Percentiles rank a stretch among this genome's conserved stretches.
Conservation (phyloP, 768 basidiomycete genomes). For the Grammothele lineata region DNA sequence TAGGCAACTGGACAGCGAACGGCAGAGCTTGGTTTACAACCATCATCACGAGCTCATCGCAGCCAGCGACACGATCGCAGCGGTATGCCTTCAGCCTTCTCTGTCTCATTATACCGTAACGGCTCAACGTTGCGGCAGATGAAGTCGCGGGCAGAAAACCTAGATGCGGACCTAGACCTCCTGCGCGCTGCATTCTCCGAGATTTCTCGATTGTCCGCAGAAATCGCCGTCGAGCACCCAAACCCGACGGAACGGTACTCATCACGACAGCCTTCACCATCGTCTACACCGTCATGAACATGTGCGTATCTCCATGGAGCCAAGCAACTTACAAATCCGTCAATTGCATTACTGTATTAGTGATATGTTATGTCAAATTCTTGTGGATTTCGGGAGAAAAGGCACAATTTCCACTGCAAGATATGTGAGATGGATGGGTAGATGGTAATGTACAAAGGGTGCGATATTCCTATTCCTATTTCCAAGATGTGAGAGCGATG, state of each 20-base stretch:
- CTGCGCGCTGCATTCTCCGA: conserved; percentile 81
- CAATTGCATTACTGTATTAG: too few species aligned
- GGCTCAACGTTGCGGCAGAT: conserved; percentile 58
- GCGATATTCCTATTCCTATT: too few species aligned
- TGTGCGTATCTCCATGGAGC: too few species aligned
- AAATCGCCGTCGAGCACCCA: conserved; percentile 11
- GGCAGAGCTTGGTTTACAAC: conserved; percentile 90
- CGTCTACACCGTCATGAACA: background rate
- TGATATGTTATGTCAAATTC: too few species aligned
- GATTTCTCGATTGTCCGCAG: conserved; percentile 69
- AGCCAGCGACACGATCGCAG: conserved; percentile 87
- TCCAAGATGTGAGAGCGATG: too few species aligned
- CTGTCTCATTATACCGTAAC: background rate
- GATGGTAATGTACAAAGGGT: too few species aligned
- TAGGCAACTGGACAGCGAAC: conserved; percentile 78
- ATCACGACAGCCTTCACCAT: background rate
- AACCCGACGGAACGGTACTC: background rate
- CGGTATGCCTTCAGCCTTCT: conserved; percentile 37
- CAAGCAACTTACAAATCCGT: too few species aligned
- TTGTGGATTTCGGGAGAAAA: too few species aligned
- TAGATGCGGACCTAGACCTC: conserved; percentile 80
- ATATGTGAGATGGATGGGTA: too few species aligned
- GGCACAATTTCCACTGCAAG: too few species aligned
- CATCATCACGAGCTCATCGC: conserved; percentile 95
- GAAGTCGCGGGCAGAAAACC: conserved; percentile 81